Evolutionary conservation across 306 rosid genomes (phyloP).

Genomic region (Inga laurina): DNA sequence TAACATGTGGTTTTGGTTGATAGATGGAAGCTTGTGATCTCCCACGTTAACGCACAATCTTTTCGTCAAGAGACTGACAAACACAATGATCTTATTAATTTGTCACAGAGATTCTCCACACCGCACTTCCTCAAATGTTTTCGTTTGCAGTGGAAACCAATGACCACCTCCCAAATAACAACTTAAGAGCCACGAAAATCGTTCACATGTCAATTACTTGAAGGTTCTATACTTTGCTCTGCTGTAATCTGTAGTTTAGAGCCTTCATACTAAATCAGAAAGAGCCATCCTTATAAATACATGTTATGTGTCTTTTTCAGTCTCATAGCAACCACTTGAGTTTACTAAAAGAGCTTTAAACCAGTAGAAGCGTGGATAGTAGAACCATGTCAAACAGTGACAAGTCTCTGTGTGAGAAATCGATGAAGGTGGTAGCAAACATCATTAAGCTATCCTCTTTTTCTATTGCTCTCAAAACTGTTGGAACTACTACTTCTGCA

Average conservation of each 20-base stretch:
- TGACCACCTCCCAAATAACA: neutral
- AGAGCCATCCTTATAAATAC: slow-evolving; percentile 37
- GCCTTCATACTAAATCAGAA: slow-evolving; percentile 10
- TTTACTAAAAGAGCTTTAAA: neutral
- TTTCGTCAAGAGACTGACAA: slow-evolving; percentile 1
- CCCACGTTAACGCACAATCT: neutral
- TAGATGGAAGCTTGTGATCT: slow-evolving; percentile 3
- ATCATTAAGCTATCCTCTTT: slow-evolving; percentile 62
- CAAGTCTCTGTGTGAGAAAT: slow-evolving; percentile 63
- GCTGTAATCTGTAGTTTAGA: neutral
- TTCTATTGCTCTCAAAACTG: slow-evolving; percentile 42
- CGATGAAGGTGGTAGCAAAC: slow-evolving; percentile 66
- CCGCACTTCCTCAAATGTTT: neutral
- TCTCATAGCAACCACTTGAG: slow-evolving; percentile 21
- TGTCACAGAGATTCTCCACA: neutral
- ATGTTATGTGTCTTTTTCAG: neutral
- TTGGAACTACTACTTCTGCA: slow-evolving; percentile 28
- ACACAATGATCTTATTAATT: slow-evolving; percentile 5
- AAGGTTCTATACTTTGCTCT: slow-evolving; percentile 25
- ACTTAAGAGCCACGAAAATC: neutral
- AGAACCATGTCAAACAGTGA: slow-evolving; percentile 40
- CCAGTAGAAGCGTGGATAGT: slow-evolving; percentile 38
- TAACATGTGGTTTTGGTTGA: slow-evolving; percentile 26
- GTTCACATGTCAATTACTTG: slow-evolving; percentile 26
- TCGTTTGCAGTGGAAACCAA: neutral